phyloP scores from a whole-genome alignment of 345 rosid species.

The Toxicodendron radicans region DNA sequence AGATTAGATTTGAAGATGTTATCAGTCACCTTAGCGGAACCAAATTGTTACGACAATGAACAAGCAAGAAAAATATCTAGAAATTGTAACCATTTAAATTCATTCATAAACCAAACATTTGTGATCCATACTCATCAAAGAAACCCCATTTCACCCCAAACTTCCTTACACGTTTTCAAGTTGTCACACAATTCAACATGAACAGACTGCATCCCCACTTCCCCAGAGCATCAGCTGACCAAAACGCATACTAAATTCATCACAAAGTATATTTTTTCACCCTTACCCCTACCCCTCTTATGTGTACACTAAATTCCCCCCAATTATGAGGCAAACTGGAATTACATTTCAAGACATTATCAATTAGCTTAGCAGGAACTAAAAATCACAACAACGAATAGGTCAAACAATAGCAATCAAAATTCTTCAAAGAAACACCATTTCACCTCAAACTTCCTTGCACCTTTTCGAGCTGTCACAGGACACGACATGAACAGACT shows the following conservation, averaged over 20 bases:
- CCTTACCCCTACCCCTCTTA: too few species aligned
- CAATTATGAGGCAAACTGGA: too few species aligned
- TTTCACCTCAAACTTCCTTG: constrained; percentile 52
- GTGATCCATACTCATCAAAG: constrained; percentile 1
- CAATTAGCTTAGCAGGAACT: background rate
- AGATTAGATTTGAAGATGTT: too few species aligned
- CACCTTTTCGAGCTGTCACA: constrained; percentile 91
- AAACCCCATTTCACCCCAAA: too few species aligned
- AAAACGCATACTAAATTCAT: constrained; percentile 33
- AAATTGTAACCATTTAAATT: background rate
- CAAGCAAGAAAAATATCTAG: too few species aligned
- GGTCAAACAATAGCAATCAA: background rate
- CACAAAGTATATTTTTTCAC: too few species aligned
- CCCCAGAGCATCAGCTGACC: constrained; percentile 90
- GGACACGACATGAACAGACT: constrained; percentile 86
- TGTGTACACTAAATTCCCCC: too few species aligned
- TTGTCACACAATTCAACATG: constrained; percentile 76
- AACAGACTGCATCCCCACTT: constrained; percentile 88
- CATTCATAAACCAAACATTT: background rate
- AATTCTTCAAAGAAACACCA: constrained; percentile 9
- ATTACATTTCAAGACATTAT: too few species aligned
- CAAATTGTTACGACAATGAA: too few species aligned
- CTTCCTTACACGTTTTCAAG: too few species aligned
- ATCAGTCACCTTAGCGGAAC: too few species aligned
- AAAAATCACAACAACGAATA: constrained; percentile 5